phyloP scores from a whole-genome alignment of 495 filamentous ascomycete genomes.

The Xylaria flabelliformis region DNA sequence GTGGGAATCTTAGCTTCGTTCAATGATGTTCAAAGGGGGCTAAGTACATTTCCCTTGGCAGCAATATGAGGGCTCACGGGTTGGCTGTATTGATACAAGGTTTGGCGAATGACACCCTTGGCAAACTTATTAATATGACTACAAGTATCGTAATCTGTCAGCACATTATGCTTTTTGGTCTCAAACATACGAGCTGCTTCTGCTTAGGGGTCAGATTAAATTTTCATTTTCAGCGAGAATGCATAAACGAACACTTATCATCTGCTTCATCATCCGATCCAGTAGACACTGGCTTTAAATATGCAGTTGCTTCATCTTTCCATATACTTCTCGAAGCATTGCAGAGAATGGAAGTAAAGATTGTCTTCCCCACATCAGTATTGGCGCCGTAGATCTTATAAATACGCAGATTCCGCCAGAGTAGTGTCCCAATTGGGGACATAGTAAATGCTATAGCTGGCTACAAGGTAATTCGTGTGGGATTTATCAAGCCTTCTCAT shows the following conservation, averaged over 20 bases:
- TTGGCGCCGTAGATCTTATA: constrained; percentile 81
- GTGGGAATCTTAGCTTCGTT: constrained; percentile 35
- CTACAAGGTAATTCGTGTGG: neutral
- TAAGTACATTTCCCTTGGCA: constrained; percentile 49
- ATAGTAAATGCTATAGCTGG: neutral
- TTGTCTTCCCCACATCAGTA: constrained; percentile 81
- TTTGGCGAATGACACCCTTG: constrained; percentile 49
- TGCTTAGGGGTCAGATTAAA: neutral
- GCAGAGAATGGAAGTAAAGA: constrained; percentile 73
- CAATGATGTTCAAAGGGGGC: neutral
- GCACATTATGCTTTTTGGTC: neutral
- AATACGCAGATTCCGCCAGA: constrained; percentile 68
- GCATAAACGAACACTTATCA: constrained; percentile 56
- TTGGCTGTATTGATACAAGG: constrained; percentile 72
- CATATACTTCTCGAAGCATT: constrained; percentile 56
- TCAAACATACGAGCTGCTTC: neutral
- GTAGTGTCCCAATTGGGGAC: constrained; percentile 38
- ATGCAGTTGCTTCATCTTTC: constrained; percentile 59
- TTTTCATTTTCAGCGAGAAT: neutral
- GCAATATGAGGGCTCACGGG: constrained; percentile 79
- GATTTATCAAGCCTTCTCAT: neutral
- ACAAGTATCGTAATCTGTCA: neutral
- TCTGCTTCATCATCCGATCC: constrained; percentile 72
- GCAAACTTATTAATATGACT: constrained; percentile 66
- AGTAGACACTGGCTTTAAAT: constrained; percentile 79